Conservation (phyloP, 805 yeast genomes). For the Ogataea methanolica region DNA sequence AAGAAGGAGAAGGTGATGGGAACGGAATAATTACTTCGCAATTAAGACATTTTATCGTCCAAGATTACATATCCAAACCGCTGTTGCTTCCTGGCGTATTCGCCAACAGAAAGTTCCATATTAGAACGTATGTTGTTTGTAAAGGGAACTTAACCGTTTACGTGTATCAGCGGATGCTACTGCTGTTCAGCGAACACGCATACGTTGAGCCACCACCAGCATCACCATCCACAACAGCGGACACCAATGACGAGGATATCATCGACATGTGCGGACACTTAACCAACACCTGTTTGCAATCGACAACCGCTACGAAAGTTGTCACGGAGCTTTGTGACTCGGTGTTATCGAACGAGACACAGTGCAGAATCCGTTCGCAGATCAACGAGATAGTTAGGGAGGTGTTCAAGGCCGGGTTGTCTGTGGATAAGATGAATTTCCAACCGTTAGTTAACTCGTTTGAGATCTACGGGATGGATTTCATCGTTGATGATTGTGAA, state of each 20-base stretch:
- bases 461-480: conserved; percentile 88
- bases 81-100: conserved; percentile 52
- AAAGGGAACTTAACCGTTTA: conserved; percentile 70
- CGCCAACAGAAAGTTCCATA: conserved; percentile 75
- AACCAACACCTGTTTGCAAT: conserved; percentile 90
- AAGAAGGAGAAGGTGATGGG: conserved; percentile 38
- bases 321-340: conserved; percentile 67
- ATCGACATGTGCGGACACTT: conserved; percentile 68
- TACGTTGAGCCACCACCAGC: conserved; percentile 31
- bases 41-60: conserved; percentile 85
- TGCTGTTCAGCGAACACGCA: conserved; percentile 65
- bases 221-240: conserved; percentile 18
- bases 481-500: conserved; percentile 56
- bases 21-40: conserved; percentile 81
- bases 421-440: conserved; percentile 80
- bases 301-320: conserved; percentile 25
- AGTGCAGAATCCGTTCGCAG: conserved; percentile 42
- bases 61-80: conserved; percentile 71
- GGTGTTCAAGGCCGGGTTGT: conserved; percentile 72
- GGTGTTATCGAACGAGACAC: conserved; percentile 30
- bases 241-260: conserved; percentile 3
- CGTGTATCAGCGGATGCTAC: conserved; percentile 76
- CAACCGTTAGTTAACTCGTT: conserved; percentile 75
- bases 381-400: conserved; percentile 64
- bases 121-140: conserved; percentile 78